phyloP scores from a whole-genome alignment of 768 basidiomycete species.

The Crucibulum laeve region DNA sequence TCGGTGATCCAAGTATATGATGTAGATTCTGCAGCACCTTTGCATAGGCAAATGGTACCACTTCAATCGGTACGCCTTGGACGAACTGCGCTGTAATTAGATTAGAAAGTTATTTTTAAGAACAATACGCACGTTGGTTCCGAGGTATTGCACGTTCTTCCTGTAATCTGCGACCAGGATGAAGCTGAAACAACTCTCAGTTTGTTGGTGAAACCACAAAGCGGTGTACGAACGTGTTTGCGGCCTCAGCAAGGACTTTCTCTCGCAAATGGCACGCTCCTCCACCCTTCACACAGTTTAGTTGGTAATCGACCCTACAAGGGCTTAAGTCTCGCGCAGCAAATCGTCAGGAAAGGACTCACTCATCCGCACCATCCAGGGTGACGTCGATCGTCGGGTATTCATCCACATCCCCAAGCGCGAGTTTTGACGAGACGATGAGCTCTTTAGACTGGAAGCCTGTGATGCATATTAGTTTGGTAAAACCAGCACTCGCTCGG shows the following conservation, averaged over 20 bases:
- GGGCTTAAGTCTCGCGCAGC: neutral
- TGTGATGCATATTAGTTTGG: conserved; percentile 11
- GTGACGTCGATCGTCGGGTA: conserved; percentile 93
- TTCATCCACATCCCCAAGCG: conserved; percentile 85
- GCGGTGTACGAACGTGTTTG: conserved; percentile 57
- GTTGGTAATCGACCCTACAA: conserved; percentile 71
- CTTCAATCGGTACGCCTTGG: conserved; percentile 93
- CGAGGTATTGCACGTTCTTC: conserved; percentile 82
- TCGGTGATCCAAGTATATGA: conserved; percentile 55
- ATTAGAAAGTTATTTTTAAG: neutral
- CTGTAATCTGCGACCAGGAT: conserved; percentile 93
- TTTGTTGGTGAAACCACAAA: conserved; percentile 2
- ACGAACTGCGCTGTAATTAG: neutral
- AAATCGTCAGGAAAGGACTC: conserved; percentile 19
- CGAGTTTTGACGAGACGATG: conserved; percentile 75
- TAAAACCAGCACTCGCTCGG: neutral
- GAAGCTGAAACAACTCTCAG: conserved; percentile 44
- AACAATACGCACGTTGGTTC: conserved; percentile 64
- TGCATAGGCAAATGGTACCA: conserved; percentile 93
- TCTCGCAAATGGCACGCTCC: conserved; percentile 96
- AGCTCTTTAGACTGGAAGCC: conserved; percentile 97
- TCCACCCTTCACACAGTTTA: conserved; percentile 97
- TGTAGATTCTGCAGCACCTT: conserved; percentile 75
- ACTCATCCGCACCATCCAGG: conserved; percentile 97
- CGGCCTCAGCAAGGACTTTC: conserved; percentile 97